Evolutionary conservation across 2,329 filamentous ascomycete species (phyloP).

Genomic region (Neonectria faginata): DNA sequence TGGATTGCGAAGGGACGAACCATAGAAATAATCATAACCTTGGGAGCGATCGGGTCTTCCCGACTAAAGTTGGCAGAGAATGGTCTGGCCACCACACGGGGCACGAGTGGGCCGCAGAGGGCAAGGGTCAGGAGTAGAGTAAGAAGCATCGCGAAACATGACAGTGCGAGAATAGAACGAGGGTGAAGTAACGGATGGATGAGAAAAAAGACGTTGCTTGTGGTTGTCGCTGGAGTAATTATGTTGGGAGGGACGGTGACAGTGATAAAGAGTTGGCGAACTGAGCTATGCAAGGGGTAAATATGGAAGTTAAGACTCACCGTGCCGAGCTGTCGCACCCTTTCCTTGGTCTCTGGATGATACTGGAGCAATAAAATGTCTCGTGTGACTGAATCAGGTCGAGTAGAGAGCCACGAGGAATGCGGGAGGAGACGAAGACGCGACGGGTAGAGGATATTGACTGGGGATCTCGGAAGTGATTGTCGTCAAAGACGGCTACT

Average conservation of each 20-base stretch:
- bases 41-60: conserved; percentile 59
- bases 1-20: conserved; percentile 52
- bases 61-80: not conserved
- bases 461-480: conserved; percentile 15
- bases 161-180: not conserved
- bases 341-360: conserved; percentile 13
- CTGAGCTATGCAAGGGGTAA: conserved; percentile 1
- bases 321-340: conserved; percentile 28
- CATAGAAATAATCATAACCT: conserved; percentile 73
- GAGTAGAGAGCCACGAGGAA: conserved; percentile 4
- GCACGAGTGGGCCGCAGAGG: conserved; percentile 11
- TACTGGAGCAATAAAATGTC: conserved; percentile 30
- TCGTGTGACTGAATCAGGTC: conserved; percentile 32
- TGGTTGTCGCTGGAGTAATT: conserved; percentile 14
- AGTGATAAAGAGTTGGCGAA: not conserved
- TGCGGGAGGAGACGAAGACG: conserved; percentile 1
- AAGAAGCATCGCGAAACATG: conserved; percentile 26
- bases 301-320: conserved; percentile 22
- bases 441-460: conserved; percentile 19
- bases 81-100: conserved; percentile 12
- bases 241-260: conserved; percentile 6
- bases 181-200: not conserved
- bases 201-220: not conserved
- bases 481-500: conserved; percentile 15
- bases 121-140: conserved; percentile 20